Evolutionary conservation across 1,139 yeast species (phyloP).

Genomic region (Yamadazyma oceani): DNA sequence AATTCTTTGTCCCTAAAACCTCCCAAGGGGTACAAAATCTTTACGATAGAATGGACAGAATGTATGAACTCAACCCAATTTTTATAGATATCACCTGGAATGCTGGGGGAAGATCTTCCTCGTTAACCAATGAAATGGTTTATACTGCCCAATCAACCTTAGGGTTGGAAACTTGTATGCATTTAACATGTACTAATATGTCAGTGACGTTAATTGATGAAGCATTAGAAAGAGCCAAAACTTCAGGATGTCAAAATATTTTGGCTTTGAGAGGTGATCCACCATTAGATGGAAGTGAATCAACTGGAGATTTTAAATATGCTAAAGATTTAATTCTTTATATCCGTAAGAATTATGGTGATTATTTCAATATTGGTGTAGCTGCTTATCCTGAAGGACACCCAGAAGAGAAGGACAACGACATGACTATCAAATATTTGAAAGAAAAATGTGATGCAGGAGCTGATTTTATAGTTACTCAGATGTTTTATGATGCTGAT

Average conservation of each 20-base stretch:
- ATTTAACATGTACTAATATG: slow-evolving; percentile 96
- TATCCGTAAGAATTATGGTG: slow-evolving; percentile 71
- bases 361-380: slow-evolving; percentile 83
- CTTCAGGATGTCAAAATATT: slow-evolving; percentile 92
- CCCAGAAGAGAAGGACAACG: slow-evolving; percentile 72
- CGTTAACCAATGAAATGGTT: slow-evolving; percentile 85
- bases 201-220: slow-evolving; percentile 75
- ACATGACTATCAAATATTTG: slow-evolving; percentile 58
- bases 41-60: slow-evolving; percentile 96
- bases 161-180: slow-evolving; percentile 97
- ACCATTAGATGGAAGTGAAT: slow-evolving; percentile 65
- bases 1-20: slow-evolving; percentile 97
- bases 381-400: slow-evolving; percentile 98
- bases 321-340: slow-evolving; percentile 87
- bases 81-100: slow-evolving; percentile 98
- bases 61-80: slow-evolving; percentile 89
- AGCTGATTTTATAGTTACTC: slow-evolving; percentile 90
- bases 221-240: slow-evolving; percentile 82
- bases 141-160: slow-evolving; percentile 88
- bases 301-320: slow-evolving; percentile 65
- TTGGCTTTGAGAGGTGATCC: slow-evolving; percentile 86
- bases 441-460: slow-evolving; percentile 92
- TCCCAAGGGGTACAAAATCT: slow-evolving; percentile 94
- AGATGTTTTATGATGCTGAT: slow-evolving; percentile 88
- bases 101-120: slow-evolving; percentile 89